These are phyloP conservation scores for Toxoplasma gondii DNA, from an alignment of 169 alveolate genomes.

Conservation along the genomic window DNA sequence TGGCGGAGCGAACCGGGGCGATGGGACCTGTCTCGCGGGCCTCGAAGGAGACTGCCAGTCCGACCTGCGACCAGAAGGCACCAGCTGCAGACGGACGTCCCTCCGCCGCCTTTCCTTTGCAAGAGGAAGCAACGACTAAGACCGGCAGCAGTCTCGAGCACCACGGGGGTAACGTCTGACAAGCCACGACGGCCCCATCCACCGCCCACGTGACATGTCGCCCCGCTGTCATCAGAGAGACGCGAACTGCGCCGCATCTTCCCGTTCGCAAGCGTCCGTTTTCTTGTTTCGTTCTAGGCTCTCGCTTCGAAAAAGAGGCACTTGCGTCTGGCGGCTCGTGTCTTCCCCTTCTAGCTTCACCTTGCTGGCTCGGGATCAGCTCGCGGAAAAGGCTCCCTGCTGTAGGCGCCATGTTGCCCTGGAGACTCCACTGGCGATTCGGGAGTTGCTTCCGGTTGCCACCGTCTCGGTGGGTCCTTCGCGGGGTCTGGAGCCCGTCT, in stretches of 20 bases:
- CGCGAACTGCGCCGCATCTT: not conserved
- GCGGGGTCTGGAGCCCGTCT: not conserved
- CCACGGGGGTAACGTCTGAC: slow-evolving; percentile 59
- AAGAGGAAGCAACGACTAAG: not conserved
- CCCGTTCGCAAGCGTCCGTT: not conserved
- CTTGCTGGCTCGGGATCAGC: not conserved
- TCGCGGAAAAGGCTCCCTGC: not conserved
- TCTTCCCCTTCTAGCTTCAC: not conserved
- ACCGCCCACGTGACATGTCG: slow-evolving; percentile 57
- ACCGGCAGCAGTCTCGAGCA: slow-evolving; percentile 63
- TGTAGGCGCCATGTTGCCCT: slow-evolving; percentile 10
- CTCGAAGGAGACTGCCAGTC: not conserved
- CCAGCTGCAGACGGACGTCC: not conserved
- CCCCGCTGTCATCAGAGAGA: slow-evolving; percentile 46
- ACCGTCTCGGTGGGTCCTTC: not conserved
- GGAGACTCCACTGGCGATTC: slow-evolving; percentile 11
- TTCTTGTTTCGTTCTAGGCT: not conserved
- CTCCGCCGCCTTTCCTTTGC: not conserved
- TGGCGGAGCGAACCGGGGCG: not conserved
- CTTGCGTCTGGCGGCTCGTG: not conserved
- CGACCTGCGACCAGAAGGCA: not conserved
- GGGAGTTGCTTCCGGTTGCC: not conserved
- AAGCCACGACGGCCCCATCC: slow-evolving; percentile 36
- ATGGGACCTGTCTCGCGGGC: not conserved
- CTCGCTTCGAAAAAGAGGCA: not conserved